phyloP scores from a whole-genome alignment of 305 asterid genomes.

The Fraxinus velutina region DNA sequence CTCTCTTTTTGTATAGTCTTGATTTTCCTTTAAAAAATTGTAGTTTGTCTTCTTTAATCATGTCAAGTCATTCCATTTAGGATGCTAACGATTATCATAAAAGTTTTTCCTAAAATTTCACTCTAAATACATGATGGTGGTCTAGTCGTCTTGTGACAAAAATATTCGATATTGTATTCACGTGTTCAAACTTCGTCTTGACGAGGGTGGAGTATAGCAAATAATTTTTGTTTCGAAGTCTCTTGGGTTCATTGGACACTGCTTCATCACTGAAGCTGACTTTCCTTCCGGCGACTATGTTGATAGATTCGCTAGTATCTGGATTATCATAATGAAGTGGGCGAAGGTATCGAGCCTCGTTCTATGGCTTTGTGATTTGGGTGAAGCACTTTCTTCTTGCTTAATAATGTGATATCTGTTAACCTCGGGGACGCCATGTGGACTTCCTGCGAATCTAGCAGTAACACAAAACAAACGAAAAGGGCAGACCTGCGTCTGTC shows the following conservation, averaged over 20 bases:
- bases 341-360: background rate
- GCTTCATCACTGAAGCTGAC: background rate
- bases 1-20: background rate
- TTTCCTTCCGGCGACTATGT: background rate
- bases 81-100: background rate
- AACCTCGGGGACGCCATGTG: too few relatives aligned
- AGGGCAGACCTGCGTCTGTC: background rate
- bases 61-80: background rate
- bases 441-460: background rate
- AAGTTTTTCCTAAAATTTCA: background rate
- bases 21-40: background rate
- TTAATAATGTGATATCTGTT: too few relatives aligned
- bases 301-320: background rate
- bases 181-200: background rate
- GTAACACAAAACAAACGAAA: background rate
- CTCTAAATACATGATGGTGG: background rate
- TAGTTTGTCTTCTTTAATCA: background rate
- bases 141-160: background rate
- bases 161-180: background rate
- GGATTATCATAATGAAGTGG: background rate
- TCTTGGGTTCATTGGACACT: background rate
- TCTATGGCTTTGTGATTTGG: background rate
- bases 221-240: background rate
- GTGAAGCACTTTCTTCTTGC: background rate
- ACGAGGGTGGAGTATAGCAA: background rate